phyloP scores from a whole-genome alignment of 345 rosid species.

The Eucalyptus erythrocorys region DNA sequence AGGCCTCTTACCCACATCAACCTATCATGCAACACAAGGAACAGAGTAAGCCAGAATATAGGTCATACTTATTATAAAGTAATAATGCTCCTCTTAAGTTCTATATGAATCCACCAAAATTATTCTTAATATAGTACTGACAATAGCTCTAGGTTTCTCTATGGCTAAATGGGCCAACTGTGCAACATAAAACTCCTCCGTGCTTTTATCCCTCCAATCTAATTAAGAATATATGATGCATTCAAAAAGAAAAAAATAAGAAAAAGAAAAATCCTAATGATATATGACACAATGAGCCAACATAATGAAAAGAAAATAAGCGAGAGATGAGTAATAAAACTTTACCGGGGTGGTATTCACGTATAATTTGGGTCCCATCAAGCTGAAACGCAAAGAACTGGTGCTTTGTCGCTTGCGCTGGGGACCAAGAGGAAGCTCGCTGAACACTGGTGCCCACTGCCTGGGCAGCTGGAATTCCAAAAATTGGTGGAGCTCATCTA shows the following conservation, averaged over 20 bases:
- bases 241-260: not conserved
- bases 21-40: conserved; percentile 28
- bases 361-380: conserved; percentile 84
- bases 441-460: conserved; percentile 97
- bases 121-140: not conserved
- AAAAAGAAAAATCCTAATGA: not conserved
- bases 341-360: conserved; percentile 75
- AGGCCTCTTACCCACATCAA: conserved; percentile 92
- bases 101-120: not conserved
- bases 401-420: conserved; percentile 66
- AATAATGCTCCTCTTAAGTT: not conserved
- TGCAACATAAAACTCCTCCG: not conserved
- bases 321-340: not conserved
- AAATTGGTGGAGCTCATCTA: conserved; percentile 89
- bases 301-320: not conserved
- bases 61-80: not conserved
- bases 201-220: not conserved
- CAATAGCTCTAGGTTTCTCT: not conserved
- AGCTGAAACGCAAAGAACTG: conserved; percentile 75
- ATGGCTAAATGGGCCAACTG: not conserved
- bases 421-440: conserved; percentile 95
- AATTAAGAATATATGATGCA: not conserved
- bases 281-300: not conserved
- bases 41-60: not conserved
- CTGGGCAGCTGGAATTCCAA: conserved; percentile 94